phyloP scores from a whole-genome alignment of 768 basidiomycete genomes.

The Podaxis carcinomalis region DNA sequence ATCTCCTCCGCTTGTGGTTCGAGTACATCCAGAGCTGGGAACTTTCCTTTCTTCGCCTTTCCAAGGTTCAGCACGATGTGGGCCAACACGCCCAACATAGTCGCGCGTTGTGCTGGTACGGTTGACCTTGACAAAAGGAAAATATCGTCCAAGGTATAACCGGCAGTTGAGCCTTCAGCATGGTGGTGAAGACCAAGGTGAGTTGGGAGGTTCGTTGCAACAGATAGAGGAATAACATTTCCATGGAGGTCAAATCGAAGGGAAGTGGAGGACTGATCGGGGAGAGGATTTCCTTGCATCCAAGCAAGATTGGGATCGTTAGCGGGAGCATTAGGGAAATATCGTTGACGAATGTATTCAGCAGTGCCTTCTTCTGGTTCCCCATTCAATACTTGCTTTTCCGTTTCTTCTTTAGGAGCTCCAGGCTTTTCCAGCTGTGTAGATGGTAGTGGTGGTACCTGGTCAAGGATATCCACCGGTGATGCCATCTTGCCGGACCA shows the following conservation, averaged over 20 bases:
- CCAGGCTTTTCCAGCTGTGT: neutral
- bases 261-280: constrained; percentile 30
- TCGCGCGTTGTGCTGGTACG: constrained; percentile 77
- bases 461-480: neutral
- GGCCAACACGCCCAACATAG: constrained; percentile 72
- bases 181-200: constrained; percentile 92
- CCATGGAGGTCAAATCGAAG: constrained; percentile 81
- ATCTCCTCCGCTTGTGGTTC: constrained; percentile 40
- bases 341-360: constrained; percentile 78
- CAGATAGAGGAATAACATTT: constrained; percentile 50
- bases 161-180: constrained; percentile 72
- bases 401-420: neutral
- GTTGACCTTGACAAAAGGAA: constrained; percentile 77
- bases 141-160: constrained; percentile 86
- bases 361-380: constrained; percentile 65
- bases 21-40: constrained; percentile 31
- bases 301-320: constrained; percentile 78
- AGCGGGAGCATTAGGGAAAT: constrained; percentile 68
- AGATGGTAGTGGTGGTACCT: neutral
- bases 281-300: constrained; percentile 46
- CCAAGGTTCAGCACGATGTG: constrained; percentile 44
- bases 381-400: neutral
- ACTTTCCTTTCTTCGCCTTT: constrained; percentile 28
- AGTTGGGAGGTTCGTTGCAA: constrained; percentile 63
- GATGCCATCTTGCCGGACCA: constrained; percentile 26